phyloP scores from a whole-genome alignment of 202 grass and related monocot genomes.

The Schoenoplectus tabernaemontani region DNA sequence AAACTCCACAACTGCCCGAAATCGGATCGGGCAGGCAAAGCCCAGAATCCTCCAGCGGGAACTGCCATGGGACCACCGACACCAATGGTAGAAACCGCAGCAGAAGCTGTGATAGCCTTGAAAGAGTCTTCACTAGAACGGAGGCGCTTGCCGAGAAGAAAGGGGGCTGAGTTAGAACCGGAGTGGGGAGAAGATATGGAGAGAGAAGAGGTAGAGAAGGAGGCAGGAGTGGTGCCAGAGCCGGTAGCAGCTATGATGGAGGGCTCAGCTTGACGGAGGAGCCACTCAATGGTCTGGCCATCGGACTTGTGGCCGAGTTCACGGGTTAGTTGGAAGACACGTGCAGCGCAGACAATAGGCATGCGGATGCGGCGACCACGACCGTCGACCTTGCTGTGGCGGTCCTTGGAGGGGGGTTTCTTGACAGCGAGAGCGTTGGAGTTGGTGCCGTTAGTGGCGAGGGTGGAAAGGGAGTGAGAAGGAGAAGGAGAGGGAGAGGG shows the following conservation, averaged over 20 bases:
- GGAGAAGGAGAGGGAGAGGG: not conserved
- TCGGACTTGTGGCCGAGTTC: constrained; percentile 99
- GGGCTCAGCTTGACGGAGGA: constrained; percentile 86
- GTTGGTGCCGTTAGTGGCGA: not conserved
- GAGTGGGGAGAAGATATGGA: constrained; percentile 30
- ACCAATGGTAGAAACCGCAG: not conserved
- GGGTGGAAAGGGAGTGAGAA: too few species aligned
- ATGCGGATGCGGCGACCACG: constrained; percentile 85
- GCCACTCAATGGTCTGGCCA: constrained; percentile 96
- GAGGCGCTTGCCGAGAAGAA: constrained; percentile 78
- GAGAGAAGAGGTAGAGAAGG: constrained; percentile 58
- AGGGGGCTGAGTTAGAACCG: constrained; percentile 22
- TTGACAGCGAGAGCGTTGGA: constrained; percentile 30
- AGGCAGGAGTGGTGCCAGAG: constrained; percentile 65
- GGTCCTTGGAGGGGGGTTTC: constrained; percentile 76
- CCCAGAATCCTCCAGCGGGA: constrained; percentile 51
- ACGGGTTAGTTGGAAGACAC: constrained; percentile 86
- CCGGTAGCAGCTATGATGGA: constrained; percentile 94
- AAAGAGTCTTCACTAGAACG: constrained; percentile 25
- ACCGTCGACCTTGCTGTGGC: constrained; percentile 95
- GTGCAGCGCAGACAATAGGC: constrained; percentile 90
- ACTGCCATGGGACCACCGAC: constrained; percentile 5
- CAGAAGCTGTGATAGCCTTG: not conserved
- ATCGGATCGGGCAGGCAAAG: constrained; percentile 52
- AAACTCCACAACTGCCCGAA: constrained; percentile 93